These are phyloP conservation scores for Neospermospora avenae DNA, from an alignment of 2,329 filamentous ascomycete species.

Conservation along the genomic window DNA sequence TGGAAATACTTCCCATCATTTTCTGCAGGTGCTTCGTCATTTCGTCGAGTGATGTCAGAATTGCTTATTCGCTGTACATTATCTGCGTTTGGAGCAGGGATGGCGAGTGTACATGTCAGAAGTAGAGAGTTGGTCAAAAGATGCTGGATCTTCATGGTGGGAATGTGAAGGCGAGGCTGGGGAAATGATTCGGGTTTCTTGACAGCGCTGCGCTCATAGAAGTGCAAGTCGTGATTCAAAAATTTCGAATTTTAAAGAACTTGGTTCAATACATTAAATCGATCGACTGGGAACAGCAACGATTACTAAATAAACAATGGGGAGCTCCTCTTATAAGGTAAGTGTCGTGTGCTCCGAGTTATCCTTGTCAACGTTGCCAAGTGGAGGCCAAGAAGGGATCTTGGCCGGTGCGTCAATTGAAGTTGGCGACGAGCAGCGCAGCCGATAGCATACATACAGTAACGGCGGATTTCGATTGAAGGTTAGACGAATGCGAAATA, in stretches of 20 bases:
- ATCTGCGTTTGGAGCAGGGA: slow-evolving; percentile 5
- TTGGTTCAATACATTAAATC: not conserved
- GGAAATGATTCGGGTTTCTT: not conserved
- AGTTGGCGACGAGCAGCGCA: not conserved
- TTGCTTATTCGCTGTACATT: not conserved
- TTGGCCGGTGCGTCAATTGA: not conserved
- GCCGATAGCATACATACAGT: not conserved
- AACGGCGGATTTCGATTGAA: not conserved
- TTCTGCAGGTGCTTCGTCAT: not conserved
- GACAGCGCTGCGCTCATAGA: not conserved
- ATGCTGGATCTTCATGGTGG: slow-evolving; percentile 18
- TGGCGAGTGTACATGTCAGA: slow-evolving; percentile 11
- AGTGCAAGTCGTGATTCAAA: not conserved
- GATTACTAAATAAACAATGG: not conserved
- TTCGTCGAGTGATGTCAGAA: not conserved
- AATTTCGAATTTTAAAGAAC: not conserved
- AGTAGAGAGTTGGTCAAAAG: slow-evolving; percentile 18
- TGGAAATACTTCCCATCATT: slow-evolving; percentile 31
- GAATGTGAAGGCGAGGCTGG: not conserved
- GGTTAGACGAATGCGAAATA: not conserved
- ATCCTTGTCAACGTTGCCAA: slow-evolving; percentile 5
- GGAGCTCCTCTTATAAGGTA: not conserved
- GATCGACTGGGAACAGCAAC: not conserved
- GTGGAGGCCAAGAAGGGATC: not conserved
- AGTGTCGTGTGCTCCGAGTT: slow-evolving; percentile 1